Evolutionary conservation across 345 rosid genomes (phyloP), one percentile per base, ranked within the genome.

Genomic region (Eutrema japonicum): DNA sequence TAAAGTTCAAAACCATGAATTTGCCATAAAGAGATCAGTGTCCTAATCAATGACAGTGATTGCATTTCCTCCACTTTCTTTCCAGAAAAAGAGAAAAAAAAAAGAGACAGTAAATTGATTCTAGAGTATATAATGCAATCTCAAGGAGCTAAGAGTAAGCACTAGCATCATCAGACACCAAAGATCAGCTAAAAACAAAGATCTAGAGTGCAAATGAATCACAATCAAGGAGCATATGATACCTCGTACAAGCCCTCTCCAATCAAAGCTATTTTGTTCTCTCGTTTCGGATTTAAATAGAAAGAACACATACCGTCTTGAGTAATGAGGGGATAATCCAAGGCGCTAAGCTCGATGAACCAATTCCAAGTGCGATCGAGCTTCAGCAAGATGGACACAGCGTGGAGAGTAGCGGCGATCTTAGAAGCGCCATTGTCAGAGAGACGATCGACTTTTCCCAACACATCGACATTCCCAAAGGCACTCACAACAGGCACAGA

Each of bases 391-490:
- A 92, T 82, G 8, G 99, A 86, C 0, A 90, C 98, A 12, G 94
- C 98, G 3, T 84, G 91, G 62, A 96, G 82, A 55, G 87, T 86
- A 9, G 89, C 65, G 29, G 96, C 94, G 12, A 84, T 56, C 73
- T 85, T 77, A 54, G 97, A 83, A 14, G 98, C 82, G 3, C 99
- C 99, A 85, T 84, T 92, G 32, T 83, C 87, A 48, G 81, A 81
- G 27, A 92, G 66, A 66, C 91, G 87, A 78, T 82, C 88, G 8
- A 97, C 83, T 73, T 81, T 92, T 35, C 98, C 98, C 8, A 96
- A 66, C 29, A 96, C 92, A 71, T 92, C 98, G 29, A 92, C 99
- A 81, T 96, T 96, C n/a, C 84, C 94, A 70, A 96, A 92, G 41
- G 80, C 83, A 69, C 77, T 79, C 29, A 96, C 79, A 13, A 90